Base-by-base conservation (phyloP, 306 rosid species). In the Cicer cuneatum region DNA sequence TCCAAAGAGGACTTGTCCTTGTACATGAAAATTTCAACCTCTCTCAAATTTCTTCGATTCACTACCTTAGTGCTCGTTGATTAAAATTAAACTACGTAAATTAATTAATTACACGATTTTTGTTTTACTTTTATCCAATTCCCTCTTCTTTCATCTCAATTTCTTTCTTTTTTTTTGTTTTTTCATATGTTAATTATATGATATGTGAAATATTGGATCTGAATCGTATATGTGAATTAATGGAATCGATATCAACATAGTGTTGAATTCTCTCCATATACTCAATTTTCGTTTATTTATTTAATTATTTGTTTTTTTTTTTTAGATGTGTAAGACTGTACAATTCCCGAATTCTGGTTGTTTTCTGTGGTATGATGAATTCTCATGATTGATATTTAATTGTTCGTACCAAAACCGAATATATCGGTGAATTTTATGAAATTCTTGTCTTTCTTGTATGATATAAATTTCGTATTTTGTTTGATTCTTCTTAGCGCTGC, bases 131-230 rank as follows among this genome's bases (percentile, higher is more conserved):
- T 13, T n/a, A 5, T 60, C 62, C 69, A 53, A 75, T 61, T 75
- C 65, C 65, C 78, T 37, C 74, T 43, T 6, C 66, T 45, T 62
- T 72, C 43, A 19, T 59, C 24, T 69, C 8, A 13, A 66, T 47
- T 77, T 59, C n/a, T 41, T 49, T n/a, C 37, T 42, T 24, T 16
- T 16, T 48, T 75, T 52, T 38, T 47, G 1, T 47, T 71, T 49
- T 0, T 57, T 77, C 0, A 77, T 77, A 77, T 77, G 76, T 77
- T 53, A 24, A 71, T 64, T 77, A 77, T 56, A 76, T 15, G 60
- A 80, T 80, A 80, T 80, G 76, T 74, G 84, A 80, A 80, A 74
- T 67, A 80, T 74, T 74, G 79, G 76, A 80, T 80, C 84, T 7
- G 7, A 49, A 80, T 74, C 33, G 33, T 51, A 67, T 74, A 59